Evolutionary conservation across 768 basidiomycete species (phyloP), one percentile per base, ranked within the genome.

Genomic region (Mycena filopes): DNA sequence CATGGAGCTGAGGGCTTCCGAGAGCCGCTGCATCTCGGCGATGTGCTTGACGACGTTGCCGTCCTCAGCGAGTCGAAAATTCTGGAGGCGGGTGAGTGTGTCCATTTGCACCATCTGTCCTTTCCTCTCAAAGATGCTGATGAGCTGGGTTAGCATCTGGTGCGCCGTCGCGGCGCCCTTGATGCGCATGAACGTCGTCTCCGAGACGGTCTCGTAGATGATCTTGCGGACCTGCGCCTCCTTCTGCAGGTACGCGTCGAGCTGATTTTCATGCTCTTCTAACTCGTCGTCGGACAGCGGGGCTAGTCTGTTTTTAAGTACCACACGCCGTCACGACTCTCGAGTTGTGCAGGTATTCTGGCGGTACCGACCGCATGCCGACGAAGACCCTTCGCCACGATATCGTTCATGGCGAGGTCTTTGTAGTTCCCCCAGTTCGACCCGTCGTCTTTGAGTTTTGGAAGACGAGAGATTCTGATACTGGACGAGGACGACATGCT

Each of bases 401-500:
- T 25, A n/a, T 67, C 51, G 55, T 75, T 75, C 29, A 67, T 21
- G 16, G 71, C 61, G 10, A 62, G 51, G 13, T 71, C 71, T 38
- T 73, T 69, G 70, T 77, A 78, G 18, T 50, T 72, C 0, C 60
- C 29, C 76, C 77, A 79, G 46, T 79, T 79, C 33, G 72, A 70
- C 5, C 73, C 69, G 59, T 77, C 70, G 25, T 74, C 68, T n/a
- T 61, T 38, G 18, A 75, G 70, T 65, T 73, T 73, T 9, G 70
- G 70, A 25, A 75, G 68, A 15, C 61, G 64, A 9, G 74, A 65
- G 33, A 73, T 65, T 33, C 68, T 68, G 31, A 67, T 4, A 33
- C 31, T 33, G 25, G 45, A 46, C 5, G 45, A 26, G 7, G 45
- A 46, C 45, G 25, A 46, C 45, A 46, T 46, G 45, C 25, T 21